Evolutionary conservation across 108 stramenopile genomes (phyloP), one percentile per base, ranked within the genome.

Genomic region (Mayamaea pseudoterrestris): DNA sequence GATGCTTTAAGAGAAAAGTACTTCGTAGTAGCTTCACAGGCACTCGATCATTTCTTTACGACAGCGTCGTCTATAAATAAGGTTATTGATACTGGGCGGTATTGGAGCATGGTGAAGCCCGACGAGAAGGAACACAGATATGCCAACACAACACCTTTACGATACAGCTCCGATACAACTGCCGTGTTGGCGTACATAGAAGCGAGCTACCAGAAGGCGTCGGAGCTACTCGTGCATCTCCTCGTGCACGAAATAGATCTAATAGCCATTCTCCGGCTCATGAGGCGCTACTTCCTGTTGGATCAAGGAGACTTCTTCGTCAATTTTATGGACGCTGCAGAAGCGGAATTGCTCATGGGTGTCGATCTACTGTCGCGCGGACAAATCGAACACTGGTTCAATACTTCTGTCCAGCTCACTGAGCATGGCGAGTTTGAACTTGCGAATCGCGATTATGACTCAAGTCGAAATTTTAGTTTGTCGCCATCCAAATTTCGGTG

Each of bases 281-380:
- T 99, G 74, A 89, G 91, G 55, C 83, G 82, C 37, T 97, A 90
- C 69, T 97, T 99, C 46, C 67, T 99, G 16, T 60, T 97, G n/a
- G 94, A 93, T 51, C 93, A 94, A 60, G 98, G 98, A 5, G 98
- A 99, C 55, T 95, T 95, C 63, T 80, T 97, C 50, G 78, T 83
- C 41, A 76, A 94, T 51, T 94, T 99, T 58, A 67, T 99, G 42
- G 96, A 99, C 54, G 44, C 58, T 17, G 95, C 95, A 11, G 92
- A 89, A 65, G 68, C 55, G 14, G 96, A 97, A 56, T 70, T 97
- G 13, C 21, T 58, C 31, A 79, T 73, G 40, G 64, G 54, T 26
- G 40, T 63, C 17, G 58, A 67, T 18, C 54, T 73, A 8, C 65
- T 93, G 1, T 66, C 74, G 5, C 55, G 56, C 27, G 73, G 93